These are phyloP conservation scores for Cyberlindnera misumaiensis DNA, from an alignment of 805 yeast genomes.

Conservation along the genomic window DNA sequence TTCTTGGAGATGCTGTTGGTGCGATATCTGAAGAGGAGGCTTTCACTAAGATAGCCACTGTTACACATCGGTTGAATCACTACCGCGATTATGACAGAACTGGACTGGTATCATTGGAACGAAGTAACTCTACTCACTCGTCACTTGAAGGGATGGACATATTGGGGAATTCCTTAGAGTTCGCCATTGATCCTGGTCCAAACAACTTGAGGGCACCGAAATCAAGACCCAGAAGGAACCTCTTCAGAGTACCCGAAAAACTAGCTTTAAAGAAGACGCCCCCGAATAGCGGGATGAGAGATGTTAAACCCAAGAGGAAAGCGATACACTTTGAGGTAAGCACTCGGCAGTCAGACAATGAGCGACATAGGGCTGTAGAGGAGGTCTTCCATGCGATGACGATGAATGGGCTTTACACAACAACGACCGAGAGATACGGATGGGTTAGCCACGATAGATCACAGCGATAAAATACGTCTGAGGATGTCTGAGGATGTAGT, in stretches of 20 bases:
- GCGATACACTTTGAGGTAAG: not conserved
- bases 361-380: not conserved
- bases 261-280: too few species aligned
- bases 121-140: not conserved
- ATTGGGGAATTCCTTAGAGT: not conserved
- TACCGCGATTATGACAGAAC: too few species aligned
- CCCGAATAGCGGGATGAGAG: too few species aligned
- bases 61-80: too few species aligned
- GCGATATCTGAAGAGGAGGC: not conserved
- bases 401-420: not conserved
- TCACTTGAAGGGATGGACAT: conserved; percentile 1
- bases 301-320: not conserved
- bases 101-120: not conserved
- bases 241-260: too few species aligned
- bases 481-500: conserved; percentile 1
- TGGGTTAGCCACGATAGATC: not conserved
- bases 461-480: not conserved
- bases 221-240: not conserved
- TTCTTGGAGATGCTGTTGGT: not conserved
- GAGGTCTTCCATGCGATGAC: not conserved
- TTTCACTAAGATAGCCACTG: too few species aligned
- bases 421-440: not conserved
- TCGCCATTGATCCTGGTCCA: not conserved
- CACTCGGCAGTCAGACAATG: not conserved
- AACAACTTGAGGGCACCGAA: not conserved